Evolutionary conservation across 2,329 filamentous ascomycete species (phyloP).

Genomic region (Fusarium siculi): DNA sequence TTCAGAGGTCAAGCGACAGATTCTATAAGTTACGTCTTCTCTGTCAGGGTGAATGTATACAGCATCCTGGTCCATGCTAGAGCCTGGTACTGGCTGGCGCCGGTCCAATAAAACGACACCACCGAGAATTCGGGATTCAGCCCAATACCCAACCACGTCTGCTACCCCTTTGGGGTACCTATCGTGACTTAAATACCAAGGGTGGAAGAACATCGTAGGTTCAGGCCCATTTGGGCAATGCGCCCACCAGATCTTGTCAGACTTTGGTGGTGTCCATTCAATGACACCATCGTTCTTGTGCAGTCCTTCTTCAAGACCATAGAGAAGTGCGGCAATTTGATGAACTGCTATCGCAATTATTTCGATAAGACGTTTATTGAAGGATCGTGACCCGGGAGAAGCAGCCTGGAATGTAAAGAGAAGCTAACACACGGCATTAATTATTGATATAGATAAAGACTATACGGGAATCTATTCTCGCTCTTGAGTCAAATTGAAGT

Average conservation of each 20-base stretch:
- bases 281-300: slow-evolving; percentile 41
- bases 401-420: slow-evolving; percentile 7
- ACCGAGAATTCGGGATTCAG: neutral
- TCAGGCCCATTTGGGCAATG: slow-evolving; percentile 15
- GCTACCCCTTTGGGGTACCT: neutral
- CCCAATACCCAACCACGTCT: slow-evolving; percentile 9
- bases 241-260: slow-evolving; percentile 2
- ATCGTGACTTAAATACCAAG: neutral
- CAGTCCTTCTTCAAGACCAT: slow-evolving; percentile 25
- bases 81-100: neutral
- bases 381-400: slow-evolving; percentile 37
- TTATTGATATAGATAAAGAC: neutral
- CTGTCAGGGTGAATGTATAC: slow-evolving; percentile 3
- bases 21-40: neutral
- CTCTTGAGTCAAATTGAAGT: slow-evolving; percentile 22
- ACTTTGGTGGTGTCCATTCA: slow-evolving; percentile 35
- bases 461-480: neutral
- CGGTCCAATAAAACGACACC: slow-evolving; percentile 7
- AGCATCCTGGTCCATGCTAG: neutral
- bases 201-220: slow-evolving; percentile 44
- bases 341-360: slow-evolving; percentile 45
- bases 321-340: slow-evolving; percentile 44
- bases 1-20: neutral
- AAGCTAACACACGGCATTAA: too few relatives aligned
- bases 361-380: slow-evolving; percentile 47